Base-by-base conservation (phyloP, 495 filamentous ascomycete genomes). In the Pseudevernia furfuracea region DNA sequence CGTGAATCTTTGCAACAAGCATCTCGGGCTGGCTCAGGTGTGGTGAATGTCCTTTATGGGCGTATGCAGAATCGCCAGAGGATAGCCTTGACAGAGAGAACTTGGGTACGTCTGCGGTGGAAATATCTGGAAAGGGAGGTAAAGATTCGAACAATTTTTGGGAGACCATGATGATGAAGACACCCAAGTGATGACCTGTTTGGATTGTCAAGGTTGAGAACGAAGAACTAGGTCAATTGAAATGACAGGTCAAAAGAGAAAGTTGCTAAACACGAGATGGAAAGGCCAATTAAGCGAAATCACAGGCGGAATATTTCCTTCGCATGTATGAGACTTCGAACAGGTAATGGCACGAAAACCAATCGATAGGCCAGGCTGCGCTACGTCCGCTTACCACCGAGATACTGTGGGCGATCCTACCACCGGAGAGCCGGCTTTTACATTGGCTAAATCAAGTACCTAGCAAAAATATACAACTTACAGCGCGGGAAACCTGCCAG, bases 51-150 rank as follows among this genome's bases (percentile, higher is more conserved):
- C 82, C 74, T 25, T 76, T 70, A n/a, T 75, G 64, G 10, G 69
- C 67, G 67, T 86, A 84, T 10, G 60, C 67, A 1, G 63, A 28
- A 61, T 81, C 73, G 8, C 76, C 70, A 7, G 70, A 69, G 19
- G 75, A 72, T 5, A 87, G 76, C 59, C 82, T 83, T 2, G 67
- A 58, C 1, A 85, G 74, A 0, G 82, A 80, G 12, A 25, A 49
- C 25, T 28, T 49, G 10, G 46, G 46, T 28, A 49, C 25, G 23
- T 49, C 46, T 49, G 46, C 46, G 8, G 23, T 49, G 23, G 23
- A 6, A n/a, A 49, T 23, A 15, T 49, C n/a, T 7, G 46, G 46
- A 28, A 49, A 49, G 4, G 46, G 23, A 10, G 46, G 46, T 5
- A 28, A 28, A 6, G 23, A 1, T 11, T 14, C 12, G 25, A 49